Conservation (phyloP, 345 rosid species). For the Rhizophora mangle region DNA sequence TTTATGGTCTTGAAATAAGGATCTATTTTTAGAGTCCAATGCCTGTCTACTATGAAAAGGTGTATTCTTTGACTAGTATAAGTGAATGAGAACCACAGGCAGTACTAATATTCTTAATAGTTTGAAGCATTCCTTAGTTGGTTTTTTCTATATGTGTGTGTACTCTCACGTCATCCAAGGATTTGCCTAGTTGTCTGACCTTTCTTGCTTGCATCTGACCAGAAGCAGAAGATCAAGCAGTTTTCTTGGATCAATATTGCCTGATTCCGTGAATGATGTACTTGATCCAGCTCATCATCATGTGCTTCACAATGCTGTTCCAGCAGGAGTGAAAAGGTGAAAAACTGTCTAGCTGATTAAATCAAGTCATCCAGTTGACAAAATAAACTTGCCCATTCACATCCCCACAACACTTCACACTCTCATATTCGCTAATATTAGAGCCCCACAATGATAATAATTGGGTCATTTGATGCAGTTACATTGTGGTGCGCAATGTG, state of each 20-base stretch:
- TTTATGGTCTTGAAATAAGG: too few species aligned
- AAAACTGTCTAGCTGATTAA: slow-evolving; percentile 3
- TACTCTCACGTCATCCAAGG: background rate
- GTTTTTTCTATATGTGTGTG: background rate
- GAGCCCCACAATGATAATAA: slow-evolving; percentile 1
- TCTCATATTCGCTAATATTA: too few species aligned
- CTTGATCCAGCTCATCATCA: slow-evolving; percentile 77
- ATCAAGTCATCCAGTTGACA: background rate
- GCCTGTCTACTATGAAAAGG: too few species aligned
- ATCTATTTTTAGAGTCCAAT: too few species aligned
- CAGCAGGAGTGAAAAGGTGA: slow-evolving; percentile 74
- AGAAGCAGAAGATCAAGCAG: slow-evolving; percentile 64
- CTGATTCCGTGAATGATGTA: slow-evolving; percentile 71
- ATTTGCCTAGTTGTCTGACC: background rate
- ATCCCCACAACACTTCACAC: too few species aligned
- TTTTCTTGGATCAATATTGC: slow-evolving; percentile 75
- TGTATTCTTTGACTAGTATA: too few species aligned
- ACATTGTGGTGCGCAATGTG: slow-evolving; percentile 63
- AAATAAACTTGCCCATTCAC: too few species aligned
- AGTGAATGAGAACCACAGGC: too few species aligned
- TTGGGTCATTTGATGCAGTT: slow-evolving; percentile 40
- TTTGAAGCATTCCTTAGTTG: too few species aligned
- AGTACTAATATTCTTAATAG: too few species aligned
- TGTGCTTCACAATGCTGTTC: slow-evolving; percentile 66
- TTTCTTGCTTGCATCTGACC: slow-evolving; percentile 14